Evolutionary conservation across 2,329 filamentous ascomycete species (phyloP), one percentile per base, ranked within the genome.

Genomic region (Cladosporium sphaerospermum): DNA sequence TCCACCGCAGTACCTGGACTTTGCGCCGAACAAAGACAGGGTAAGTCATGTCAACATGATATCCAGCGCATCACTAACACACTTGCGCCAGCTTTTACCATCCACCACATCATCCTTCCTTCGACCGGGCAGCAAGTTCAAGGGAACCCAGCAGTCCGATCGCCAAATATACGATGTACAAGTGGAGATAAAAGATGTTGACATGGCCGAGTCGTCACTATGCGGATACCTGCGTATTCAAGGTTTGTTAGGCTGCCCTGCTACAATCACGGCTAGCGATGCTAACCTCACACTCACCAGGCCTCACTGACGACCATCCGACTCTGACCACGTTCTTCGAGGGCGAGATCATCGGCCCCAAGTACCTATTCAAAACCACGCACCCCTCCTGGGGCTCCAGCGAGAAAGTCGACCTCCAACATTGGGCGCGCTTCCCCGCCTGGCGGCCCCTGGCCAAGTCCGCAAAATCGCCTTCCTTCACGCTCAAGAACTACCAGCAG

Each of bases 281-380:
- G 16, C 36, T 39, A 14, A 39, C 36, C n/a, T n/a, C 10, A 16
- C 31, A 45, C 54, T 18, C 41, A 6, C 32, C 61, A 96, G 91
- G 91, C 49, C 77, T 99, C 13, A 97, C 93, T 0, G 87, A 95
- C 67, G 91, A 96, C 71, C 92, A 97, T 68, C 92, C 92, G 10
- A 96, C 91, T n/a, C 77, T 99, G 47, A 97, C 92, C 8, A 99
- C 93, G 1, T 99, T 95, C 69, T 99, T 99, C 64, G 92, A 97
- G 72, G 91, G 92, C 69, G 93, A 99, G 72, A 95, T 99, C 52
- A 96, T 99, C 60, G 93, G 93, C 45, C 85, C 84, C 54, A 95
- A 95, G 67, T 91, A 97, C 73, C 86, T 84, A n/a, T 99, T 99
- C 74, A 81, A 86, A 58, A 99, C 93, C 36, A 83, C 88, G 59